Evolutionary conservation across 345 rosid species (phyloP), one percentile per base, ranked within the genome.

Genomic region (Pugionium cornutum): DNA sequence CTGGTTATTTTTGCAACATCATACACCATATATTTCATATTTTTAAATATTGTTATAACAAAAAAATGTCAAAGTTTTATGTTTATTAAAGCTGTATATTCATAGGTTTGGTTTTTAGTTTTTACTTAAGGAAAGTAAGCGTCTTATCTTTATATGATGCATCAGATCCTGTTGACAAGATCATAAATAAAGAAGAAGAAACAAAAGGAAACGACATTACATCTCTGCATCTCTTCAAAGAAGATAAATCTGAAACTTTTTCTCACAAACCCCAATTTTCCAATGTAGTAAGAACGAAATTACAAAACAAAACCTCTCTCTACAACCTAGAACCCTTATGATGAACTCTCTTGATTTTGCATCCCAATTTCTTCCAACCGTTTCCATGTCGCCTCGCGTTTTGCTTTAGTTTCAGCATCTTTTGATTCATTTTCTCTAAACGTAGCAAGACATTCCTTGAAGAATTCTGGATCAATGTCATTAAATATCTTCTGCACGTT

Each of bases 401-500:
- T 84, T 41, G 73, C 77, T 60, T 40, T 48, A 2, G 51, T 47
- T 44, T 84, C 92, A 46, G 66, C 78, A 68, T 73, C 77, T 65
- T 76, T 82, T 1, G 79, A 70, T 68, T 84, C 86, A 28, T 77
- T 74, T 76, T 82, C 89, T 56, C 52, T 73, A 48, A 79, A 82
- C 78, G 82, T 81, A 33, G 68, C 61, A 57, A 76, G 68, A 80
- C 89, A 86, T 27, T 84, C 87, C 53, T 82, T 83, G 53, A 64
- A 82, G 64, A 83, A 81, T 67, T 83, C 91, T 5, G 88, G 75
- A 73, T 86, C 91, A 36, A 58, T 70, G 78, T 86, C 91, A 62
- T 72, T 79, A 80, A 83, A 86, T 43, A 86, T 76, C 82, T 86
- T 83, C 61, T 84, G 81, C 66, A 86, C 83, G 59, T 86, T 86